Percentiles rank a stretch among this genome's conserved stretches.
phyloP scores from a whole-genome alignment of 805 yeast genomes.

The Priceomyces medius region DNA sequence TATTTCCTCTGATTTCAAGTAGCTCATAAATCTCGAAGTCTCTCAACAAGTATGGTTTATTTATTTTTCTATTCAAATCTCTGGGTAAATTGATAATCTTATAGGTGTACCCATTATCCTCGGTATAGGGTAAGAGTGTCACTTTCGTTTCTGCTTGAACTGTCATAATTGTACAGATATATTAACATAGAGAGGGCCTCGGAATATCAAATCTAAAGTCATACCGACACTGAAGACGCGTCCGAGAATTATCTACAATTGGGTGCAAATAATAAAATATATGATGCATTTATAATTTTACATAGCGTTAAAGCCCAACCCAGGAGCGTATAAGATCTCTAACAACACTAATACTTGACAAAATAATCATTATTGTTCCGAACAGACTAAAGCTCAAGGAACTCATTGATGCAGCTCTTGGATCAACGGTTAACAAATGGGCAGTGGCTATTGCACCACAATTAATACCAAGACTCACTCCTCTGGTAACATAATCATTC shows the following conservation, averaged over 20 bases:
- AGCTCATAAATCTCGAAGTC: slow-evolving; percentile 36
- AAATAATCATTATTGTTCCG: slow-evolving; percentile 70
- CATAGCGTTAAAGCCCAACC: slow-evolving; percentile 19
- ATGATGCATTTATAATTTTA: background rate
- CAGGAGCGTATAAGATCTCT: slow-evolving; percentile 19
- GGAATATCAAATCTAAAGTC: background rate
- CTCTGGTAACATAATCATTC: slow-evolving; percentile 71
- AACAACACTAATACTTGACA: slow-evolving; percentile 55
- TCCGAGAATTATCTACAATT: background rate
- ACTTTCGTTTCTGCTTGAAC: slow-evolving; percentile 14
- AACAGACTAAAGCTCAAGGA: slow-evolving; percentile 67
- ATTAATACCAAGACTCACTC: slow-evolving; percentile 72
- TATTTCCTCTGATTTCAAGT: slow-evolving; percentile 36
- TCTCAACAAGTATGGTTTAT: slow-evolving; percentile 13
- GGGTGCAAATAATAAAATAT: slow-evolving; percentile 1
- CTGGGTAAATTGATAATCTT: slow-evolving; percentile 13
- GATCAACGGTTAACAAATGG: slow-evolving; percentile 63
- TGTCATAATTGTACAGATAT: slow-evolving; percentile 2
- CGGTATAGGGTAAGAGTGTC: slow-evolving; percentile 13
- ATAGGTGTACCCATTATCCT: slow-evolving; percentile 4
- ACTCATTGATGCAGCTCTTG: slow-evolving; percentile 80
- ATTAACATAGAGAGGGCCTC: background rate
- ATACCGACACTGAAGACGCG: slow-evolving; percentile 1
- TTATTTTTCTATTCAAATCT: slow-evolving; percentile 1
- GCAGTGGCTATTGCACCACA: slow-evolving; percentile 87